Conservation (phyloP, 257 asterid genomes). For the Eucommia ulmoides region DNA sequence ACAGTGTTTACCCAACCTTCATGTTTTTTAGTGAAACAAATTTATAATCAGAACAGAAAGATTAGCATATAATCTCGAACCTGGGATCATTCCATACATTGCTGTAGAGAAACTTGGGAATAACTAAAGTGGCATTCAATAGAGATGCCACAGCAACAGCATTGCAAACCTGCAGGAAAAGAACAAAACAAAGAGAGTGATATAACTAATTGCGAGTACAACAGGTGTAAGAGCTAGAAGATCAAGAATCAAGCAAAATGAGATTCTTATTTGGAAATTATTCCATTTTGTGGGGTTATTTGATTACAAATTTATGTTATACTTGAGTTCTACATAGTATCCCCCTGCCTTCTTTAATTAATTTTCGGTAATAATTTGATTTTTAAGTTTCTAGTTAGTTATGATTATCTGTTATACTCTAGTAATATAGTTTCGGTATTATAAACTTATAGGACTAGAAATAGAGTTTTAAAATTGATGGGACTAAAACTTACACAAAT, state of each 20-base stretch:
- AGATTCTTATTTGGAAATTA: neutral
- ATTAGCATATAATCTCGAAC: constrained; percentile 16
- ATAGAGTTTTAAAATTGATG: no score
- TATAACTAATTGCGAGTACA: neutral
- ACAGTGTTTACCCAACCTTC: no score
- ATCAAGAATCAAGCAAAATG: neutral
- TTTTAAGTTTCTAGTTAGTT: no score
- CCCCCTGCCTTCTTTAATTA: neutral
- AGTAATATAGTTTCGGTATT: no score
- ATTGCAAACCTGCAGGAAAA: constrained; percentile 64
- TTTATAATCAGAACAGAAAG: neutral
- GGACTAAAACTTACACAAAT: no score
- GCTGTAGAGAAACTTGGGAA: constrained; percentile 89
- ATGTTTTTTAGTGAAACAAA: no score
- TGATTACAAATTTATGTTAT: no score
- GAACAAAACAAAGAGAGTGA: neutral
- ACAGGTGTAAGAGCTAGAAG: no score
- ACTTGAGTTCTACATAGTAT: neutral
- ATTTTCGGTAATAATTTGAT: no score
- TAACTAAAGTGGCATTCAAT: constrained; percentile 82
- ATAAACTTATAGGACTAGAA: no score
- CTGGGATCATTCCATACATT: constrained; percentile 97
- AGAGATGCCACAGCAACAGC: constrained; percentile 84
- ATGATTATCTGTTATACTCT: no score
- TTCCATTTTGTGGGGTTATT: neutral